Base-by-base conservation (phyloP, 768 basidiomycete species). In the Kwoniella shandongensis region DNA sequence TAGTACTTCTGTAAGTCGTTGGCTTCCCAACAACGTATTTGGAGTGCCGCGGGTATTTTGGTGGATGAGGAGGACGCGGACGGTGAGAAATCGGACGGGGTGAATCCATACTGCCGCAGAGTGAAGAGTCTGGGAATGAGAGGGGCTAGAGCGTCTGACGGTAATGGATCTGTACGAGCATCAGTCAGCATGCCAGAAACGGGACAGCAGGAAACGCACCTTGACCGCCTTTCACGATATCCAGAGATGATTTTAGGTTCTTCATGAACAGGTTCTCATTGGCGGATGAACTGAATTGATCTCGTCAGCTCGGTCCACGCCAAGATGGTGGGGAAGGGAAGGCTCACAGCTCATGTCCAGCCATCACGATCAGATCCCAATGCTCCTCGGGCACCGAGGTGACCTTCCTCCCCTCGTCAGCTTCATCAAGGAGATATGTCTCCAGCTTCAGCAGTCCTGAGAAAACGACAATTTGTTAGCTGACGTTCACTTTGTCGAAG, bases 11-110 rank as follows among this genome's bases (percentile, higher is more conserved):
- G 46, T 4, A 57, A 44, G 12, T 70, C 60, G 17, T 32, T 64
- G 18, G 62, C 69, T 36, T 73, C 72, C 72, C 72, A 73, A 25
- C 60, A 57, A 23, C 54, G 40, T 26, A 68, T 64, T 35, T 73
- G 72, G 1, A 73, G 51, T 1, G 60, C 46, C 3, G 59, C 62
- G 3, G 72, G 72, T 2, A 73, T 35, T 46, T 67, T 67, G 10
- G 35, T 40, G 8, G 51, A 45, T 1, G 61, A 59, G 5, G 56
- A 49, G 18, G 46, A n/a, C 2, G 40, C 4, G 26, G 59, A 64
- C 3, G 64, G 44, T 3, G 62, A 27, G 51, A 73, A 63, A 55
- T 70, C 69, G 41, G 55, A 40, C 3, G 57, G 54, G 35, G 55
- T 6, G 56, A 70, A 54, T 11, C 72, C 69, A 38, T 70, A 73